Conservation (phyloP, 2,329 filamentous ascomycete species). For the Orbilia blumenaviensis region DNA sequence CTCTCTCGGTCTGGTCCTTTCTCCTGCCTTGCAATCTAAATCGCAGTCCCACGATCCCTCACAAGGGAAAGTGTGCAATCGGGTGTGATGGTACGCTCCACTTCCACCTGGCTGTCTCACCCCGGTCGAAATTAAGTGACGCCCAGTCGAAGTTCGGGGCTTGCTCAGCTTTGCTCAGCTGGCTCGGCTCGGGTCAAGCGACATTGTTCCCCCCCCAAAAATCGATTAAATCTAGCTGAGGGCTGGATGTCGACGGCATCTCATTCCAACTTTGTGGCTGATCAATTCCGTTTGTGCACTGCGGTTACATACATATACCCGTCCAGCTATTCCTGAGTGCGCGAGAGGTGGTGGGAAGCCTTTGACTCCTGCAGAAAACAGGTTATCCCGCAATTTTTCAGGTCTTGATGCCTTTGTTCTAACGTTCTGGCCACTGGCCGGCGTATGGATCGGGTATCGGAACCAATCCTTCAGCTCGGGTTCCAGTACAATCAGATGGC, state of each 20-base stretch:
- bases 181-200: conserved; percentile 26
- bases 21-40: conserved; percentile 51
- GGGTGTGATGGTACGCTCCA: conserved; percentile 45
- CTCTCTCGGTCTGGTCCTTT: conserved; percentile 5
- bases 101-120: conserved; percentile 4
- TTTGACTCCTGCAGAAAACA: conserved; percentile 15
- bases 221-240: conserved; percentile 3
- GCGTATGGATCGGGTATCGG: conserved; percentile 26
- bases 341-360: neutral
- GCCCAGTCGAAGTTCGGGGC: conserved; percentile 53
- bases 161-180: conserved; percentile 54
- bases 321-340: conserved; percentile 33
- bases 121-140: conserved; percentile 38
- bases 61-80: conserved; percentile 46
- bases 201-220: neutral
- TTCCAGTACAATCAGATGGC: conserved; percentile 5
- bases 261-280: conserved; percentile 36
- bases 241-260: conserved; percentile 14
- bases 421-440: conserved; percentile 17
- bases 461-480: conserved; percentile 2
- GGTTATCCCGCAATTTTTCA: neutral
- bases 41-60: conserved; percentile 43
- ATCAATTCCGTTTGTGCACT: conserved; percentile 19
- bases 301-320: neutral
- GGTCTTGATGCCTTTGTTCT: conserved; percentile 14